Conservation (phyloP, 2,329 filamentous ascomycete genomes). For the Xylaria polymorpha region DNA sequence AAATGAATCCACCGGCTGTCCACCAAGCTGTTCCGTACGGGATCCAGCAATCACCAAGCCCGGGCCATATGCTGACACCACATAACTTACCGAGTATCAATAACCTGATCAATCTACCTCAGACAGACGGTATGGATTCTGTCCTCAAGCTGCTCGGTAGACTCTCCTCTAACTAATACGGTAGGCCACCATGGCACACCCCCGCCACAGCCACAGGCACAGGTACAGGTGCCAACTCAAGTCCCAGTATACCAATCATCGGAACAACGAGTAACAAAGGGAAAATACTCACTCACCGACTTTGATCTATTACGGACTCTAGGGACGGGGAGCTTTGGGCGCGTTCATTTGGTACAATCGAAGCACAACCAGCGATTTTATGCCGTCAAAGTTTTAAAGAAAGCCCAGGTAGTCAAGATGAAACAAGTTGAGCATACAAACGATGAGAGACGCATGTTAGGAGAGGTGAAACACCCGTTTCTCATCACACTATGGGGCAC, state of each 20-base stretch:
- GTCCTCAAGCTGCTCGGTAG: constrained; percentile 33
- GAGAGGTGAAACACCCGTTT: constrained; percentile 97
- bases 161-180: constrained; percentile 42
- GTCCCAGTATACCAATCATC: constrained; percentile 44
- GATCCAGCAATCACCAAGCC: constrained; percentile 55
- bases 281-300: constrained; percentile 94
- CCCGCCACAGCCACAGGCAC: constrained; percentile 48
- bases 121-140: constrained; percentile 54
- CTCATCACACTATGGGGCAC: constrained; percentile 98
- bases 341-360: constrained; percentile 96
- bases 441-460: constrained; percentile 94
- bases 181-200: constrained; percentile 54
- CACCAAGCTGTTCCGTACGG: constrained; percentile 55
- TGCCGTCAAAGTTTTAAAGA: constrained; percentile 98
- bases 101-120: constrained; percentile 80
- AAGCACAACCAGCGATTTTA: constrained; percentile 99
- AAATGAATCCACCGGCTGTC: constrained; percentile 49
- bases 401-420: constrained; percentile 99
- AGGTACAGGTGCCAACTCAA: constrained; percentile 43
- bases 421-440: constrained; percentile 99
- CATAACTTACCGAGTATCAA: constrained; percentile 84
- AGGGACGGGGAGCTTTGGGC: constrained; percentile 95
- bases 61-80: constrained; percentile 49
- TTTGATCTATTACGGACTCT: constrained; percentile 91
- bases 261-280: constrained; percentile 81